These are phyloP conservation scores for Spergularia marina DNA, from an alignment of 148 eudicot genomes.

Conservation along the genomic window DNA sequence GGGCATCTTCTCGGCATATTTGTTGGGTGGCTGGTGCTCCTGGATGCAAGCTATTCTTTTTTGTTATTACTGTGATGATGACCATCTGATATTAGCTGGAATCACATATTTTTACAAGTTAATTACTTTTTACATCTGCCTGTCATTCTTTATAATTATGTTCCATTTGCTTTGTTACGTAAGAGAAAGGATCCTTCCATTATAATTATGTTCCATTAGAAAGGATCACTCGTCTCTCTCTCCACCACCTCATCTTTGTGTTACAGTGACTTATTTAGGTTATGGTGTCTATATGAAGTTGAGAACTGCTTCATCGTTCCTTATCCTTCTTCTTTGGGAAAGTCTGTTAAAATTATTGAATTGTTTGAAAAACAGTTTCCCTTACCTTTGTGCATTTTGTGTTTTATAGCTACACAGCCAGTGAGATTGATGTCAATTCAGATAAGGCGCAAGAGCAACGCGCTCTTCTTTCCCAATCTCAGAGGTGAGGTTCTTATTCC, in stretches of 20 bases:
- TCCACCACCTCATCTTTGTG: neutral
- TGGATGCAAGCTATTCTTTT: neutral
- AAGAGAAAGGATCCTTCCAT: no score
- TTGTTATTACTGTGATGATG: neutral
- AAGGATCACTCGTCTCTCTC: no score
- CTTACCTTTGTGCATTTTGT: neutral
- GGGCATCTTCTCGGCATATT: neutral
- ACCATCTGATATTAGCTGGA: neutral
- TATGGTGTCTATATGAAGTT: neutral
- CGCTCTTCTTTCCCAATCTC: conserved; percentile 72
- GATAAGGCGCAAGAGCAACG: conserved; percentile 62
- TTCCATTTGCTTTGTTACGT: neutral
- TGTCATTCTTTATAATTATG: neutral
- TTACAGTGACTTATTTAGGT: neutral
- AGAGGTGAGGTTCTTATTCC: conserved; percentile 45
- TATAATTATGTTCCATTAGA: neutral
- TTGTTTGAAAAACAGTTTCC: neutral
- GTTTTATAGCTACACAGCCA: conserved; percentile 43
- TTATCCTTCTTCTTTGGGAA: neutral
- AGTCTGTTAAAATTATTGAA: neutral
- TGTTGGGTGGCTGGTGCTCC: conserved; percentile 4
- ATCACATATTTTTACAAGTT: neutral
- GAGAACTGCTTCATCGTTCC: neutral
- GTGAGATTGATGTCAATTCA: conserved; percentile 47
- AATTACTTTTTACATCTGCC: neutral